phyloP scores from a whole-genome alignment of 371 early-diverging fungal genomes.

The Cladochytrium tenue region DNA sequence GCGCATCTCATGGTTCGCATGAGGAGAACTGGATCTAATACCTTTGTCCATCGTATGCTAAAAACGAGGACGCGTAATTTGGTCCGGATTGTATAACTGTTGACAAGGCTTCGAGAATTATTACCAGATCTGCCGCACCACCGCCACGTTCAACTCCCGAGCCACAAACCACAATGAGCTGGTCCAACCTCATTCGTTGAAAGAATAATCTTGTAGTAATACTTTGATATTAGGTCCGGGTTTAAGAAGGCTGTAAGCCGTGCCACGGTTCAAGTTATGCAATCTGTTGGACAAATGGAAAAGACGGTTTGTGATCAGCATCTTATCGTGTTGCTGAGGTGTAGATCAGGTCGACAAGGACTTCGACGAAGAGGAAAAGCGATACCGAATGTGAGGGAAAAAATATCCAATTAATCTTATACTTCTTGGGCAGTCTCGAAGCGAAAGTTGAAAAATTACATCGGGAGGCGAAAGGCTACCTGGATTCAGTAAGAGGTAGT shows the following conservation, averaged over 20 bases:
- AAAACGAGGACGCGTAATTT: too few species aligned
- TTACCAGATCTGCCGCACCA: too few species aligned
- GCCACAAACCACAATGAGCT: too few species aligned
- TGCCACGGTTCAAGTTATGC: slow-evolving; percentile 73
- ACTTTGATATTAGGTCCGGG: slow-evolving; percentile 75
- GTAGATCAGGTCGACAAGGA: slow-evolving; percentile 66
- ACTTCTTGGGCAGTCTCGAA: slow-evolving; percentile 66
- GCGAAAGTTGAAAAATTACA: slow-evolving; percentile 80
- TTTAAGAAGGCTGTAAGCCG: slow-evolving; percentile 83
- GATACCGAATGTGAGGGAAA: slow-evolving; percentile 69
- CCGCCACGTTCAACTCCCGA: too few species aligned
- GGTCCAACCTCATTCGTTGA: too few species aligned
- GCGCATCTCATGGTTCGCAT: too few species aligned
- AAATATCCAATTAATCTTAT: neutral
- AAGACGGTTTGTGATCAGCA: slow-evolving; percentile 52
- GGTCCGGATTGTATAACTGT: too few species aligned
- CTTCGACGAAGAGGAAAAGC: slow-evolving; percentile 82
- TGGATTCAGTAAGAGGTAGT: slow-evolving; percentile 79
- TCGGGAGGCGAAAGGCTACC: slow-evolving; percentile 91
- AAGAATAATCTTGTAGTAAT: too few species aligned
- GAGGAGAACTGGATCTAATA: too few species aligned
- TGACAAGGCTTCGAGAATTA: too few species aligned
- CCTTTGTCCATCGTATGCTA: too few species aligned
- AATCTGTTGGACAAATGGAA: slow-evolving; percentile 70
- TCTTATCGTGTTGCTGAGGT: neutral